phyloP scores from a whole-genome alignment of 2,329 filamentous ascomycete genomes.

The Fusarium equiseti region DNA sequence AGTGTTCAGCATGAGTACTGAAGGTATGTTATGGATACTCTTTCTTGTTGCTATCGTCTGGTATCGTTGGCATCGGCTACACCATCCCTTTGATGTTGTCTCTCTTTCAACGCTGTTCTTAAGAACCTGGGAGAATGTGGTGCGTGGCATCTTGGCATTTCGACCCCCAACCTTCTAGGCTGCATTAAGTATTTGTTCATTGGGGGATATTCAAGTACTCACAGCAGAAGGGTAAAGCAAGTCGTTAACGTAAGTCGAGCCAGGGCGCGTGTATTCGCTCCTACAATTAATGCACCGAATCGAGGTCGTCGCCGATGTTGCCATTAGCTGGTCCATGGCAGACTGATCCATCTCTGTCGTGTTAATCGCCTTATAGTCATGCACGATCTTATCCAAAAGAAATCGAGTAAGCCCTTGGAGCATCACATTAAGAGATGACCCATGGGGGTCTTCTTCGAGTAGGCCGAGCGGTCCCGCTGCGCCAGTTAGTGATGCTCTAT shows the following conservation, averaged over 20 bases:
- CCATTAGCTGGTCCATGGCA: conserved; percentile 76
- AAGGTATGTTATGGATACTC: conserved; percentile 83
- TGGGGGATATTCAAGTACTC: conserved; percentile 22
- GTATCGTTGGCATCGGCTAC: conserved; percentile 89
- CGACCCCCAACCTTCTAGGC: conserved; percentile 61
- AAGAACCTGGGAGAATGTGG: conserved; percentile 89
- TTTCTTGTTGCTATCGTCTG: conserved; percentile 88
- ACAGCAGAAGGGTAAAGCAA: conserved; percentile 77
- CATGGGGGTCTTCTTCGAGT: conserved; percentile 84
- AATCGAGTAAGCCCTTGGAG: conserved; percentile 90
- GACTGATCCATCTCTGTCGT: conserved; percentile 75
- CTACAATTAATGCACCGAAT: conserved; percentile 90
- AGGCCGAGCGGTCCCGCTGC: conserved; percentile 79
- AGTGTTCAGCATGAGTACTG: conserved; percentile 90
- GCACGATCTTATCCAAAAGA: conserved; percentile 81
- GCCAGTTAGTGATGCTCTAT: conserved; percentile 35
- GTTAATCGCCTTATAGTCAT: conserved; percentile 78
- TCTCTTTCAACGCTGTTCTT: conserved; percentile 93
- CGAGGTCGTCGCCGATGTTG: conserved; percentile 76
- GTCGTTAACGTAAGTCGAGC: conserved; percentile 85
- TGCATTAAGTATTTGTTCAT: conserved; percentile 12
- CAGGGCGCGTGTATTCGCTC: conserved; percentile 85
- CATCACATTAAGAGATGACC: conserved; percentile 80
- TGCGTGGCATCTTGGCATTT: conserved; percentile 64
- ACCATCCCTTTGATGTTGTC: conserved; percentile 92